These are phyloP conservation scores for Salix udensis DNA, from an alignment of 345 rosid species.

Conservation along the genomic window DNA sequence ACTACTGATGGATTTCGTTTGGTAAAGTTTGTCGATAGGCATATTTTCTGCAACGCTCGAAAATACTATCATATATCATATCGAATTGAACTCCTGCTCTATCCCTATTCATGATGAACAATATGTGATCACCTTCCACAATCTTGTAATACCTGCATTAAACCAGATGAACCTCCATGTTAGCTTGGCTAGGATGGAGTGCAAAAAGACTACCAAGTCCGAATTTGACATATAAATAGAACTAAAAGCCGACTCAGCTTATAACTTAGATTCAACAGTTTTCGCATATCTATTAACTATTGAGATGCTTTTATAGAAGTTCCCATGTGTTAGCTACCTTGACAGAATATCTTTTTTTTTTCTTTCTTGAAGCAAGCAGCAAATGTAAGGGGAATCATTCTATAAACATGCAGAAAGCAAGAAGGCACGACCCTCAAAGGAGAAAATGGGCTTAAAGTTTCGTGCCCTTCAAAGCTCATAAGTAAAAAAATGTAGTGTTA, in stretches of 20 bases:
- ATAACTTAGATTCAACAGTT: not conserved
- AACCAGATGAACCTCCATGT: constrained; percentile 2
- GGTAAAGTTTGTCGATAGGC: constrained; percentile 60
- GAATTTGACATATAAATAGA: not conserved
- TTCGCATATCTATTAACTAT: not conserved
- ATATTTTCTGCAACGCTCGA: constrained; percentile 87
- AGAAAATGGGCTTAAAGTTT: not conserved
- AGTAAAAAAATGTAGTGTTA: not conserved
- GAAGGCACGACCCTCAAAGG: not conserved
- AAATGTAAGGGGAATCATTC: not conserved
- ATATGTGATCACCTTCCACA: constrained; percentile 82
- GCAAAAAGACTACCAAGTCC: not conserved
- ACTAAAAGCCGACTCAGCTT: not conserved
- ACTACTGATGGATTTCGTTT: constrained; percentile 14
- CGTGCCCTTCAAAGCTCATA: not conserved
- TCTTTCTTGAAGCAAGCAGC: not conserved
- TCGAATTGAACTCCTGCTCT: constrained; percentile 93
- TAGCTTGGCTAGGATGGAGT: constrained; percentile 1
- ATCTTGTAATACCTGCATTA: constrained; percentile 83
- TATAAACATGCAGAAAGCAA: not conserved
- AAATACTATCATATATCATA: constrained; percentile 85
- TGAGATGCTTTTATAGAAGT: not conserved
- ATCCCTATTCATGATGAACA: constrained; percentile 73
- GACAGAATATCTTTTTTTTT: not conserved
- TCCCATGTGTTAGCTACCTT: not conserved